Evolutionary conservation across 2,329 filamentous ascomycete genomes (phyloP).

Genomic region (Penicillium decumbens): DNA sequence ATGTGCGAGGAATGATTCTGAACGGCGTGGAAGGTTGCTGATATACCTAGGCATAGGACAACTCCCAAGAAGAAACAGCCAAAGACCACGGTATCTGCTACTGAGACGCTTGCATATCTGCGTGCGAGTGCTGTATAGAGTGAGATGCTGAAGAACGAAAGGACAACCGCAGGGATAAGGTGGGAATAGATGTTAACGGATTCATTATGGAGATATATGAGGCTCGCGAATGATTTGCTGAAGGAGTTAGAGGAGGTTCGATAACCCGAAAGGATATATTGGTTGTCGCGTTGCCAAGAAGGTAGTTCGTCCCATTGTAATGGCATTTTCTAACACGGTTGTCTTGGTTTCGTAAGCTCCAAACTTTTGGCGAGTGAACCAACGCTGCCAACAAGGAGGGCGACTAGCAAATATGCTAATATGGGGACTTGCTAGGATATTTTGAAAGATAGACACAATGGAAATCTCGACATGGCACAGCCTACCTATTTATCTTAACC

Average conservation of each 20-base stretch:
- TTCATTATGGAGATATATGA: slow-evolving; percentile 18
- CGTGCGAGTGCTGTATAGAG: slow-evolving; percentile 12
- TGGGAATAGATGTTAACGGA: slow-evolving; percentile 25
- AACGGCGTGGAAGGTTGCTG: slow-evolving; percentile 23
- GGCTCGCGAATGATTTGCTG: slow-evolving; percentile 17
- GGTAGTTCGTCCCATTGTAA: too few relatives aligned
- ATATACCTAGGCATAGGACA: slow-evolving; percentile 4
- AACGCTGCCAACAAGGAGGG: too few relatives aligned
- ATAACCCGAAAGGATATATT: slow-evolving; percentile 27
- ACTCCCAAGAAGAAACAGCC: slow-evolving; percentile 16
- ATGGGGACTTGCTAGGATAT: too few relatives aligned
- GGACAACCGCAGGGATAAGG: slow-evolving; percentile 21
- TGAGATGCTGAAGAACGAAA: slow-evolving; percentile 15
- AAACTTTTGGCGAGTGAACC: too few relatives aligned
- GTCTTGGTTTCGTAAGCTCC: too few relatives aligned
- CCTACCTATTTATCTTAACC: too few relatives aligned
- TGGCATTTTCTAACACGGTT: too few relatives aligned
- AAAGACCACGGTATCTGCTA: slow-evolving; percentile 18
- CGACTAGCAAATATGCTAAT: too few relatives aligned
- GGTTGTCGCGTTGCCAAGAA: slow-evolving; percentile 8
- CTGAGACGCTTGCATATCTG: slow-evolving; percentile 9
- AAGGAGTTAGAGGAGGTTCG: slow-evolving; percentile 23
- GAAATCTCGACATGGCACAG: too few relatives aligned
- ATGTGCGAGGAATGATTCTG: slow-evolving; percentile 27
- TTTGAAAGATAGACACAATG: too few relatives aligned